These are phyloP conservation scores for Neohortaea acidophila DNA, from an alignment of 495 filamentous ascomycete genomes.

Conservation along the genomic window DNA sequence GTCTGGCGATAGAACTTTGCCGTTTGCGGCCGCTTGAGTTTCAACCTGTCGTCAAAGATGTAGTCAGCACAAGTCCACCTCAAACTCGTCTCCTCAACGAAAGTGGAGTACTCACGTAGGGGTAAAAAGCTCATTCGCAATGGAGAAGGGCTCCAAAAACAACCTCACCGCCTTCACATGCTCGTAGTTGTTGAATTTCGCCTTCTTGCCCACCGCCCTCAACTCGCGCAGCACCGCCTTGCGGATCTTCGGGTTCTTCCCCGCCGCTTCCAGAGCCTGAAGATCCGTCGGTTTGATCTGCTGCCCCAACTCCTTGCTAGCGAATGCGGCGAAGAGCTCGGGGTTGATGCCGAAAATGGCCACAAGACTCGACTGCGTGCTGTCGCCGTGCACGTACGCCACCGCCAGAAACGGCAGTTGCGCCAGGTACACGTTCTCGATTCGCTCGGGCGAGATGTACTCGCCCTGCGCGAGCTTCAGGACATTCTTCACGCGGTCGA, in stretches of 20 bases:
- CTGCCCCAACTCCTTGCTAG: slow-evolving; percentile 56
- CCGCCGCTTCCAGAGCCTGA: slow-evolving; percentile 48
- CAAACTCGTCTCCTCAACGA: slow-evolving; percentile 1
- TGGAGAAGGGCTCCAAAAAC: slow-evolving; percentile 75
- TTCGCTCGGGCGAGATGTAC: slow-evolving; percentile 92
- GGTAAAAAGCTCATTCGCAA: slow-evolving; percentile 89
- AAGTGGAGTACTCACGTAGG: slow-evolving; percentile 64
- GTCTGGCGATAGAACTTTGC: slow-evolving; percentile 58
- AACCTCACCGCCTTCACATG: slow-evolving; percentile 58
- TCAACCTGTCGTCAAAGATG: slow-evolving; percentile 48
- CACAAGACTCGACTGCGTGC: slow-evolving; percentile 66
- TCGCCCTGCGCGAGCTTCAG: slow-evolving; percentile 96
- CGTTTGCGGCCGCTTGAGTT: slow-evolving; percentile 85
- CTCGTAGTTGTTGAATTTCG: slow-evolving; percentile 84
- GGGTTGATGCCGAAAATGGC: slow-evolving; percentile 78
- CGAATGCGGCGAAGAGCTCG: slow-evolving; percentile 62
- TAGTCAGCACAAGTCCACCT: slow-evolving; percentile 1
- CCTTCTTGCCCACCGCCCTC: slow-evolving; percentile 63
- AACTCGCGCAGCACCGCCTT: slow-evolving; percentile 64
- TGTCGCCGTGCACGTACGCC: slow-evolving; percentile 85
- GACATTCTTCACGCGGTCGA: slow-evolving; percentile 96
- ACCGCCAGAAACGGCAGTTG: slow-evolving; percentile 60
- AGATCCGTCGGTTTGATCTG: slow-evolving; percentile 46
- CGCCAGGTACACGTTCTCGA: slow-evolving; percentile 85
- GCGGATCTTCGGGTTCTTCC: slow-evolving; percentile 51